Percentiles rank a stretch among this genome's conserved stretches.
phyloP scores from a whole-genome alignment of 768 basidiomycete genomes.

The Phanerochaete carnosa region DNA sequence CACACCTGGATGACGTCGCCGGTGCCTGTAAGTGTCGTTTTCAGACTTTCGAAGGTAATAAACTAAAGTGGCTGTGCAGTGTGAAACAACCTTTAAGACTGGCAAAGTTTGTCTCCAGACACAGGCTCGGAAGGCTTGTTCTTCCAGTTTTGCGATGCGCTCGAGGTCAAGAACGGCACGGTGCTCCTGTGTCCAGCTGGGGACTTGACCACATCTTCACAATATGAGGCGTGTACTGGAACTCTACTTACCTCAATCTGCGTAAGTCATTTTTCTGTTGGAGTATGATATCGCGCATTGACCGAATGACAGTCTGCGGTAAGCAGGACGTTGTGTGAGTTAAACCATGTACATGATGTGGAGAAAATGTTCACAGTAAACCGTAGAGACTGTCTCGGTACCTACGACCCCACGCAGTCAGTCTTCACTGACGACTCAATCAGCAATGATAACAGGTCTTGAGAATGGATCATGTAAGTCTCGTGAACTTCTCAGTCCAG shows the following conservation, averaged over 20 bases:
- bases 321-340: conserved; percentile 44
- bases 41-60: too few species aligned
- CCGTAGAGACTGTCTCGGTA: conserved; percentile 37
- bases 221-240: conserved; percentile 62
- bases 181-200: conserved; percentile 53
- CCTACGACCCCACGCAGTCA: conserved; percentile 33
- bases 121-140: conserved; percentile 45
- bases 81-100: conserved; percentile 56
- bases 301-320: conserved; percentile 49
- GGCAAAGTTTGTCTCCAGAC: conserved; percentile 59
- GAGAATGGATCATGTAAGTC: conserved; percentile 64
- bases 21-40: conserved; percentile 40
- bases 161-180: conserved; percentile 59
- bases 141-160: conserved; percentile 64
- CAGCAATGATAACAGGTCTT: conserved; percentile 57
- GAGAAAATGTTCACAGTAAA: background rate
- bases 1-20: conserved; percentile 66
- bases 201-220: conserved; percentile 57
- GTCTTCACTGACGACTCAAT: conserved; percentile 55
- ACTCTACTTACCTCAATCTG: conserved; percentile 35
- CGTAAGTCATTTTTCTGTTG: conserved; percentile 33
- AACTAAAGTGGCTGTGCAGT: conserved; percentile 21
- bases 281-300: too few species aligned
- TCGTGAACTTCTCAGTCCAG: conserved; percentile 25
- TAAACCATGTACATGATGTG: background rate